Evolutionary conservation across 2,329 filamentous ascomycete species (phyloP), one percentile per base, ranked within the genome.

Genomic region (Waltergamsia citrina): DNA sequence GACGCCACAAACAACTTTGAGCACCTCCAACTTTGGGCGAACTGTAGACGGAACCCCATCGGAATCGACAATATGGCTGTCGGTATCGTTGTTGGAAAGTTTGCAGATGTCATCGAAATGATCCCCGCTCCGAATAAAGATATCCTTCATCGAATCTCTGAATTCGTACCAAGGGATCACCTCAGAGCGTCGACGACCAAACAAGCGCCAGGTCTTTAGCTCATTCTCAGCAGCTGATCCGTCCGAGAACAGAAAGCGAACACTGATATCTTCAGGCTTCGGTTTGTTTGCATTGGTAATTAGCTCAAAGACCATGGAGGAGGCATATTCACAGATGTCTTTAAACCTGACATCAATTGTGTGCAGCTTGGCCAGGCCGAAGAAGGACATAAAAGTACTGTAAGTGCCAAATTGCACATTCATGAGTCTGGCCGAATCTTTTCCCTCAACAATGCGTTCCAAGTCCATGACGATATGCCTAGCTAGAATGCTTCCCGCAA

Each of bases 291-390:
- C 74, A 9, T 77, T 57, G 43, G 73, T 74, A 35, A 78, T 63
- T 16, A 80, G 62, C 64, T 94, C 88, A 53, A 93, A 88, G 6
- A 68, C 68, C 73, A 94, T 85, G 42, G 77, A 77, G 3, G 79
- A 81, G 5, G 86, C 86, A 49, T 94, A 94, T 60, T 87, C 80
- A n/a, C 81, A 77, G 10, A 94, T 64, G 35, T 83, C 83, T 38
- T 63, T 77, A 63, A 94, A 94, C 53, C 83, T 62, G 2, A 59
- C 44, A 38, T 67, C 72, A 3, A 60, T 67, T 10, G 57, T 49
- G 6, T 62, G 59, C 36, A 79, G 63, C 39, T 66, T 53, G 6
- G 72, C 60, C 14, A 78, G 63, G 7, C 74, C 74, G 50, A 80
- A 80, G 59, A 79, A 78, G 36, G 73, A 67, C 50, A 74, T 63